Base-by-base conservation (phyloP, 768 basidiomycete species). In the Lactarius sp. region DNA sequence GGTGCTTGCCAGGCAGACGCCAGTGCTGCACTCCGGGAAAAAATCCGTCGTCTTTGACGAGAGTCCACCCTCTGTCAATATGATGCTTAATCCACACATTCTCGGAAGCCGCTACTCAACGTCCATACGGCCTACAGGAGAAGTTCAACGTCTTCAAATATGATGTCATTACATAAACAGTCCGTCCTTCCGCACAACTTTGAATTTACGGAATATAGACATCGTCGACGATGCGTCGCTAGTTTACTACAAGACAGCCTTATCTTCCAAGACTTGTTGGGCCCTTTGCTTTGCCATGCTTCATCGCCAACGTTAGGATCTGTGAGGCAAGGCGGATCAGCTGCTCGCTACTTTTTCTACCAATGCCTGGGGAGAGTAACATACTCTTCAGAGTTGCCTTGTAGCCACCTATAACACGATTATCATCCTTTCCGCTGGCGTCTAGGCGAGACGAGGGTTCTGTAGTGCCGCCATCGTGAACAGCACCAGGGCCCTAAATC, bases 241-340 rank as follows among this genome's bases (percentile, higher is more conserved):
- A 18, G 44, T 27, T 27, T 27, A 7, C 69, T 33, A 71, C 41
- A 70, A 31, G 10, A 66, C 71, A 3, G 53, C 66, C 2, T 62
- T 65, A 14, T 73, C 69, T 59, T 71, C 68, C 39, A 72, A 61
- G 3, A 70, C 37, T 5, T 70, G 55, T 39, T 65, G 61, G 6
- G 71, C 68, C 18, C 64, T 71, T 31, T 74, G 62, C 61, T 74
- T 72, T 2, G 73, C 71, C 36, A 27, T 27, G 27, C 27, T 27
- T 72, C 70, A 20, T 71, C 60, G 37, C 68, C 61, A 22, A 68
- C 66, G 50, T 72, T 74, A 0, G 73, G 73, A 60, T 73, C 72
- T 73, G 52, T 12, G 52, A 27, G 13, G 44, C 2, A 10, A 18
- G 9, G 34, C 12, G 6, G 39, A 34, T 56, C 6, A 44, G 41